phyloP scores from a whole-genome alignment of 1,139 yeast species.

The Lodderomyces margitis region DNA sequence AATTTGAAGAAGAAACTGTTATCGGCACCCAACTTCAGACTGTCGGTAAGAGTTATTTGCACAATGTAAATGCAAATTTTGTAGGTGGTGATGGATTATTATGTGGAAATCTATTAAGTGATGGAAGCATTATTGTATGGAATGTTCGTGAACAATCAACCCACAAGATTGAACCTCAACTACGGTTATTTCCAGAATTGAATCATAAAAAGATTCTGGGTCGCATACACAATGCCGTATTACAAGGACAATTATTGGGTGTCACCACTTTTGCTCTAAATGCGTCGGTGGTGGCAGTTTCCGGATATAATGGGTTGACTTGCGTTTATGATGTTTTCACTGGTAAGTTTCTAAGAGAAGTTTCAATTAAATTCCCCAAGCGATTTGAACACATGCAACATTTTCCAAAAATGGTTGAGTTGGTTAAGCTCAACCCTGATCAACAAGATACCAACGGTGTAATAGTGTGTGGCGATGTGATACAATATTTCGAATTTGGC shows the following conservation, averaged over 20 bases:
- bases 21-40: slow-evolving; percentile 22
- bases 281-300: slow-evolving; percentile 52
- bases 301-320: slow-evolving; percentile 63
- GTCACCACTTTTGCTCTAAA: slow-evolving; percentile 34
- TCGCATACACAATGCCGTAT: slow-evolving; percentile 11
- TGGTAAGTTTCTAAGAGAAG: slow-evolving; percentile 53
- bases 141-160: slow-evolving; percentile 31
- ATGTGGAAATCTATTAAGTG: slow-evolving; percentile 35
- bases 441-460: slow-evolving; percentile 49
- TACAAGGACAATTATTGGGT: slow-evolving; percentile 10
- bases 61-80: slow-evolving; percentile 17
- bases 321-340: slow-evolving; percentile 62
- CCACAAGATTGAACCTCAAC: slow-evolving; percentile 20
- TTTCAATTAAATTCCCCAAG: slow-evolving; percentile 46
- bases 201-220: slow-evolving; percentile 19
- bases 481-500: slow-evolving; percentile 68
- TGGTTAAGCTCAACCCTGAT: slow-evolving; percentile 43
- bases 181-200: slow-evolving; percentile 21
- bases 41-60: slow-evolving; percentile 7
- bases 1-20: slow-evolving; percentile 15
- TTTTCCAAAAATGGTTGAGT: slow-evolving; percentile 39
- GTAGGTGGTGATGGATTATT: slow-evolving; percentile 42
- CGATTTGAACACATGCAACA: slow-evolving; percentile 26
- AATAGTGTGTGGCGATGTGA: slow-evolving; percentile 51
- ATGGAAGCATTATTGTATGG: slow-evolving; percentile 40